phyloP scores from a whole-genome alignment of 345 rosid genomes.

The Eucalyptus tenuipes region DNA sequence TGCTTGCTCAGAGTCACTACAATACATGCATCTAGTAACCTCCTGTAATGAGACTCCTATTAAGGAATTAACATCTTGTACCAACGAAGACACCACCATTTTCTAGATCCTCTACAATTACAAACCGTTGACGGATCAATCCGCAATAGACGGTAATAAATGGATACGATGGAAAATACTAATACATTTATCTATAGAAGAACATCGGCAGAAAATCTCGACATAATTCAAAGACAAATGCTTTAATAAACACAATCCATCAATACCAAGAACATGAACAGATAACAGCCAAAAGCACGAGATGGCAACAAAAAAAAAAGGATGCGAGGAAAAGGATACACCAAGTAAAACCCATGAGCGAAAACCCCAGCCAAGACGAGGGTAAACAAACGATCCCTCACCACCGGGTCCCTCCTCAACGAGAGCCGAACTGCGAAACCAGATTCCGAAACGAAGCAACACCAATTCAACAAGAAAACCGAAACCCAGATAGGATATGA shows the following conservation, averaged over 20 bases:
- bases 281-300: neutral
- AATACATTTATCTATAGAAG: neutral
- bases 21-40: neutral
- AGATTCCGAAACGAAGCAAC: neutral
- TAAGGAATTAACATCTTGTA: neutral
- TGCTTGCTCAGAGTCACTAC: neutral
- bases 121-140: neutral
- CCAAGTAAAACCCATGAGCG: slow-evolving; percentile 82
- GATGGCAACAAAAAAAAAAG: neutral
- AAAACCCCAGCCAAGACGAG: slow-evolving; percentile 77
- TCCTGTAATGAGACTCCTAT: neutral
- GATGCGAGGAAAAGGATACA: slow-evolving; percentile 62
- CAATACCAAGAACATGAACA: neutral
- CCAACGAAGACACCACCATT: neutral
- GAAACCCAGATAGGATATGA: neutral
- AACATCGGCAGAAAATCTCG: neutral
- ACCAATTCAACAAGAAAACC: neutral
- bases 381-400: slow-evolving; percentile 79
- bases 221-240: neutral
- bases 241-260: neutral
- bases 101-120: neutral
- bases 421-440: slow-evolving; percentile 44
- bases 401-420: slow-evolving; percentile 61
- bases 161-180: neutral
- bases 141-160: neutral